Conservation (phyloP, 2,329 filamentous ascomycete species). For the Colletotrichum karsti region DNA sequence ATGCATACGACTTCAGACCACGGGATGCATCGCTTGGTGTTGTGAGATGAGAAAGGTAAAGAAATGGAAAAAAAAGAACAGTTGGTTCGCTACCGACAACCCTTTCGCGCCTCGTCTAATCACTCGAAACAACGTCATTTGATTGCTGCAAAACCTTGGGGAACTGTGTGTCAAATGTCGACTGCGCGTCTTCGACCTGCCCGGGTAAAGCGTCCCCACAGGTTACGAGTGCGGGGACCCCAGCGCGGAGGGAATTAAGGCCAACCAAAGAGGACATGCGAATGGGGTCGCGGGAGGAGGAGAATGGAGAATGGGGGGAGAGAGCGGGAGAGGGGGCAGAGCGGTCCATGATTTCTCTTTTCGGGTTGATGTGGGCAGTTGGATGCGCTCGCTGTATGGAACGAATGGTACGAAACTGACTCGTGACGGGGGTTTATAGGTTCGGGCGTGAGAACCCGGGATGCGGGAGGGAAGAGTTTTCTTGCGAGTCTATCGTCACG, state of each 20-base stretch:
- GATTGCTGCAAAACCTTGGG: slow-evolving; percentile 12
- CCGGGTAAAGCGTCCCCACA: background rate
- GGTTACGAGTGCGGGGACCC: slow-evolving; percentile 19
- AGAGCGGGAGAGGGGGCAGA: background rate
- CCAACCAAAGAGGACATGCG: background rate
- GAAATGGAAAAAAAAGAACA: background rate
- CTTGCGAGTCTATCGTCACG: background rate
- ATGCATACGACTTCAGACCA: slow-evolving; percentile 1
- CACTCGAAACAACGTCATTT: slow-evolving; percentile 20
- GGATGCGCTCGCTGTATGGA: slow-evolving; percentile 4
- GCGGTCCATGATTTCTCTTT: background rate
- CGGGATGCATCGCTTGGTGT: slow-evolving; percentile 7
- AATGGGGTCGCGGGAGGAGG: background rate
- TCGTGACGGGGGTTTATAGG: background rate
- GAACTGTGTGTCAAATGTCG: slow-evolving; percentile 12
- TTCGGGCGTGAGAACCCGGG: background rate
- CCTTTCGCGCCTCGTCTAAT: background rate
- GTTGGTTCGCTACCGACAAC: background rate
- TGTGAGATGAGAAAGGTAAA: background rate
- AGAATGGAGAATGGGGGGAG: background rate
- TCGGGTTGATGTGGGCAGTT: slow-evolving; percentile 10
- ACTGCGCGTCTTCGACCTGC: slow-evolving; percentile 9
- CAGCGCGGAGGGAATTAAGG: slow-evolving; percentile 17
- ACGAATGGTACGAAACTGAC: slow-evolving; percentile 3
- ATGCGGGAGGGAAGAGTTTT: background rate